Conservation (phyloP, 1,284 basidiomycete genomes). For the Limonomyces culmigenus region DNA sequence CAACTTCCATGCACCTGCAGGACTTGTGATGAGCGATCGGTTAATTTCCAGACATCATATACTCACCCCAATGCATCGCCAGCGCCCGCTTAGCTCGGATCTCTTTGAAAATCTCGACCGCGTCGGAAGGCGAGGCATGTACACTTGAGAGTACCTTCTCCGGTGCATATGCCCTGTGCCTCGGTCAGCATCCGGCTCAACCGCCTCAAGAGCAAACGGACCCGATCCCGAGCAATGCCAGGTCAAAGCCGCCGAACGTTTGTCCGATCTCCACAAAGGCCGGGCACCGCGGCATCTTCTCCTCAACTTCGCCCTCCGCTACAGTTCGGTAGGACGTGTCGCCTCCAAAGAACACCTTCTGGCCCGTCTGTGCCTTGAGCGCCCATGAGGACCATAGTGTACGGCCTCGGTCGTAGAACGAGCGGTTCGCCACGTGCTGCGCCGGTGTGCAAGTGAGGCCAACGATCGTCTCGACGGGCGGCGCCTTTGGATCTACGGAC, state of each 20-base stretch:
- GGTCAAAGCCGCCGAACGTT: constrained; percentile 39
- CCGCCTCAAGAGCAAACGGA: too few relatives aligned
- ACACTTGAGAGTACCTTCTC: constrained; percentile 37
- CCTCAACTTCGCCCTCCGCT: constrained; percentile 27
- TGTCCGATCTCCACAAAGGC: constrained; percentile 54
- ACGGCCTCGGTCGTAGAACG: constrained; percentile 28
- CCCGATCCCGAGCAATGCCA: constrained; percentile 53
- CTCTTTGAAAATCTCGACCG: constrained; percentile 48
- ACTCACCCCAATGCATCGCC: constrained; percentile 51
- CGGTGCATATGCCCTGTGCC: constrained; percentile 39
- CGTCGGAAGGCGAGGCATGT: constrained; percentile 44
- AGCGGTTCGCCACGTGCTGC: constrained; percentile 33
- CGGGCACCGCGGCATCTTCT: constrained; percentile 39
- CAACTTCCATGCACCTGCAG: constrained; percentile 32
- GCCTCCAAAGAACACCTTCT: constrained; percentile 48
- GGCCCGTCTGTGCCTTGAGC: constrained; percentile 21
- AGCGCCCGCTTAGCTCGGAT: constrained; percentile 37
- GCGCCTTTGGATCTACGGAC: constrained; percentile 4
- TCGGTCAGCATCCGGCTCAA: too few relatives aligned
- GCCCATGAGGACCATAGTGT: constrained; percentile 49
- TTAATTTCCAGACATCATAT: constrained; percentile 18
- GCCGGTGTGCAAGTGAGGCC: constrained; percentile 21
- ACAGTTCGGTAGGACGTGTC: constrained; percentile 49
- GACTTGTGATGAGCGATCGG: constrained; percentile 39
- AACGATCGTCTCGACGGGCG: constrained; percentile 5